Conservation (phyloP, 441 rosid genomes). For the Syzygium malaccense region DNA sequence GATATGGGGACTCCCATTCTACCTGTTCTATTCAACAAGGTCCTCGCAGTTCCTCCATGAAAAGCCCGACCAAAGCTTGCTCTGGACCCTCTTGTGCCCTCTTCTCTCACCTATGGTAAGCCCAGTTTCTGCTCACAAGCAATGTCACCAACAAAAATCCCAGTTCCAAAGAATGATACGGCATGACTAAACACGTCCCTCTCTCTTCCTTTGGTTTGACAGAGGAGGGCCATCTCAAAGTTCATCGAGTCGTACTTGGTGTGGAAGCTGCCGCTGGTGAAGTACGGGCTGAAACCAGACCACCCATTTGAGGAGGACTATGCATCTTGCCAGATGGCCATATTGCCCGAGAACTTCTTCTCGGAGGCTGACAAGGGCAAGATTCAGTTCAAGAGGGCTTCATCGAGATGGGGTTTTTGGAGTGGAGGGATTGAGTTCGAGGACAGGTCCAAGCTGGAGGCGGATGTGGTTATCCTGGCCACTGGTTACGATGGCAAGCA, state of each 20-base stretch:
- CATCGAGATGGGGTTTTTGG: slow-evolving; percentile 64
- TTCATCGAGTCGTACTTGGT: slow-evolving; percentile 78
- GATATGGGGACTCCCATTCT: slow-evolving; percentile 91
- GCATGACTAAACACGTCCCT: background rate
- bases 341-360: slow-evolving; percentile 69
- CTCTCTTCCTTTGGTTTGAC: slow-evolving; percentile 5
- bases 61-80: slow-evolving; percentile 54
- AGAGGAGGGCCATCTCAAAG: slow-evolving; percentile 62
- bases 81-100: slow-evolving; percentile 43
- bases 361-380: slow-evolving; percentile 76
- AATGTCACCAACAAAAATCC: background rate
- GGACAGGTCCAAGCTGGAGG: slow-evolving; percentile 54
- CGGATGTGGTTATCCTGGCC: slow-evolving; percentile 76
- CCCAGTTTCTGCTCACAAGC: background rate
- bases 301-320: slow-evolving; percentile 85
- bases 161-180: background rate
- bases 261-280: slow-evolving; percentile 66
- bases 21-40: slow-evolving; percentile 77
- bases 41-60: slow-evolving; percentile 77
- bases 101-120: slow-evolving; percentile 63
- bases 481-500: slow-evolving; percentile 83
- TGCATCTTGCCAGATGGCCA: slow-evolving; percentile 92
- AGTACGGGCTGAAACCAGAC: slow-evolving; percentile 73
- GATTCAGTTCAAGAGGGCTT: slow-evolving; percentile 54
- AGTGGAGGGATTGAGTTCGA: slow-evolving; percentile 62